These are phyloP conservation scores for Aureobasidium zeae DNA, from an alignment of 2,329 filamentous ascomycete species.

Conservation along the genomic window DNA sequence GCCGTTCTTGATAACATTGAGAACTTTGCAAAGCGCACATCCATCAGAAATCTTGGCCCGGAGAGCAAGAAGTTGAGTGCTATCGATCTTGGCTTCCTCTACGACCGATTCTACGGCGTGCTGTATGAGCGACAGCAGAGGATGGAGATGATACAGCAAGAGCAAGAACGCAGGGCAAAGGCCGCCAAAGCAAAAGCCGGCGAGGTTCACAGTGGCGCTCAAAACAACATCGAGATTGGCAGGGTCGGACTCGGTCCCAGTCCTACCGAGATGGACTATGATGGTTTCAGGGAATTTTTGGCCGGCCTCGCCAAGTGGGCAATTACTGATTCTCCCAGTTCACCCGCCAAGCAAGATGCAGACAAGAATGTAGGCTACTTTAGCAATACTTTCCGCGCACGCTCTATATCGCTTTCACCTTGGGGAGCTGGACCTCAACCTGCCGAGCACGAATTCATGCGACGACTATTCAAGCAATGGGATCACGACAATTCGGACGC, in stretches of 20 bases:
- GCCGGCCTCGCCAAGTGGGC: constrained; percentile 86
- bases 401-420: constrained; percentile 38
- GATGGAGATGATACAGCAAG: constrained; percentile 58
- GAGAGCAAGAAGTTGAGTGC: constrained; percentile 85
- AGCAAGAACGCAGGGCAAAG: constrained; percentile 55
- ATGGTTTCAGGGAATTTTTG: constrained; percentile 88
- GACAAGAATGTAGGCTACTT: constrained; percentile 52
- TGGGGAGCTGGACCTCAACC: constrained; percentile 59
- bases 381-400: constrained; percentile 33
- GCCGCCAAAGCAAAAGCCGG: constrained; percentile 48
- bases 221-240: constrained; percentile 61
- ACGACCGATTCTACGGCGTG: constrained; percentile 88
- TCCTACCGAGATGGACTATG: constrained; percentile 92
- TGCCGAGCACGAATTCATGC: constrained; percentile 91
- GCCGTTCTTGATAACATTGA: constrained; percentile 92
- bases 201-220: constrained; percentile 40
- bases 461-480: constrained; percentile 79
- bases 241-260: constrained; percentile 82
- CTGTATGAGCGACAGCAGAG: constrained; percentile 87
- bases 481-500: constrained; percentile 68
- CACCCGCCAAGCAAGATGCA: constrained; percentile 43
- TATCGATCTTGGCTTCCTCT: constrained; percentile 80
- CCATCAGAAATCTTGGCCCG: constrained; percentile 87
- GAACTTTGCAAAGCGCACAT: constrained; percentile 92
- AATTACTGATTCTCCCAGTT: constrained; percentile 69